A percentile compares a stretch with the other conserved stretches of the same genome.
phyloP scores from a whole-genome alignment of 2,329 filamentous ascomycete genomes.

The Canariomyces notabilis region DNA sequence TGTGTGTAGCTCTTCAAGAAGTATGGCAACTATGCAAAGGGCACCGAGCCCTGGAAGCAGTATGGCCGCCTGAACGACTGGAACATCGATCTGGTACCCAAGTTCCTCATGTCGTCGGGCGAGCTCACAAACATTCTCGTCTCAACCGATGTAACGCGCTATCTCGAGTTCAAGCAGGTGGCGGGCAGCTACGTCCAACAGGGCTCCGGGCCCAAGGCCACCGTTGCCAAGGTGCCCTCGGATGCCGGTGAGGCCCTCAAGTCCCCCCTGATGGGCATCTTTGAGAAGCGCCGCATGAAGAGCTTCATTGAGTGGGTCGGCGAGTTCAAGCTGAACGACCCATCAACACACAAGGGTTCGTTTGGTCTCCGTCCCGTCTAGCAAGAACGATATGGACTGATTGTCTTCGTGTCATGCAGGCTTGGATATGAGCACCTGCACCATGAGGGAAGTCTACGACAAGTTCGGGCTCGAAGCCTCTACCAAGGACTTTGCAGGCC shows the following conservation, averaged over 20 bases:
- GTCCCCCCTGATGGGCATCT: constrained; percentile 93
- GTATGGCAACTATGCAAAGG: constrained; percentile 74
- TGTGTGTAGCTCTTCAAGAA: constrained; percentile 81
- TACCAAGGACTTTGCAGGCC: constrained; percentile 93
- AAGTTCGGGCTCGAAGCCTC: constrained; percentile 88
- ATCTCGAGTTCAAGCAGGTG: constrained; percentile 91
- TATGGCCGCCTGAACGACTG: constrained; percentile 96
- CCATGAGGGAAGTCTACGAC: constrained; percentile 98
- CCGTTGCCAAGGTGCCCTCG: constrained; percentile 93
- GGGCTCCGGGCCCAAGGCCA: constrained; percentile 73
- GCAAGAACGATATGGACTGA: not conserved
- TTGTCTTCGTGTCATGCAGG: constrained; percentile 44
- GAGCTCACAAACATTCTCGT: constrained; percentile 98
- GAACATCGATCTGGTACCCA: constrained; percentile 98
- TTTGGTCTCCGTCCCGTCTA: constrained; percentile 12
- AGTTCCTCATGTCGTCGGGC: constrained; percentile 97
- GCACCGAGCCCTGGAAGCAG: constrained; percentile 94
- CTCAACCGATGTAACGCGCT: constrained; percentile 85
- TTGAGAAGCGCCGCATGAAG: constrained; percentile 96
- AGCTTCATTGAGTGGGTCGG: constrained; percentile 95
- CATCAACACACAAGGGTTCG: constrained; percentile 83
- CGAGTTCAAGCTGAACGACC: constrained; percentile 74
- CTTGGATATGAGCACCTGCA: constrained; percentile 70
- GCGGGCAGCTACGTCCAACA: constrained; percentile 96
- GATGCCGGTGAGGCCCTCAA: constrained; percentile 85